Conservation (phyloP, 1,139 yeast species). For the Yamadazyma taylorii region DNA sequence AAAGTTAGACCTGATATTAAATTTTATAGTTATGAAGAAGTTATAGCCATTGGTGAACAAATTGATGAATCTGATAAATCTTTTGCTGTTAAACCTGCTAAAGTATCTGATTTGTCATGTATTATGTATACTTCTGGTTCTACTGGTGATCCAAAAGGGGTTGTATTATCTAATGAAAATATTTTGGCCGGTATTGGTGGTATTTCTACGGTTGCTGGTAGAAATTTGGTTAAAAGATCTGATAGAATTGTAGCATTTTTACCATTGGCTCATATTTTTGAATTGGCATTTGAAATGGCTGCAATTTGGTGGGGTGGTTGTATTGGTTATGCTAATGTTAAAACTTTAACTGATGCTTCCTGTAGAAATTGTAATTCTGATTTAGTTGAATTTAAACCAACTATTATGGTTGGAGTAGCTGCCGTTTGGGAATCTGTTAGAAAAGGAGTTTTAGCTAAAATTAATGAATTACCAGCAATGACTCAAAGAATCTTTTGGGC, state of each 20-base stretch:
- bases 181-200: slow-evolving; percentile 86
- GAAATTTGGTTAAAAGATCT: slow-evolving; percentile 46
- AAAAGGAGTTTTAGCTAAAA: slow-evolving; percentile 84
- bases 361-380: slow-evolving; percentile 87
- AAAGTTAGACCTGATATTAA: slow-evolving; percentile 75
- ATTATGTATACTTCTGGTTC: slow-evolving; percentile 99
- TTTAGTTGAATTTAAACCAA: slow-evolving; percentile 82
- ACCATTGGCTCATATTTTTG: slow-evolving; percentile 96
- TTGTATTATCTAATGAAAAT: slow-evolving; percentile 75
- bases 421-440: slow-evolving; percentile 98
- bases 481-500: slow-evolving; percentile 88
- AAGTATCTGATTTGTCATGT: slow-evolving; percentile 71
- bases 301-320: slow-evolving; percentile 87
- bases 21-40: slow-evolving; percentile 65
- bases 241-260: slow-evolving; percentile 85
- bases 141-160: slow-evolving; percentile 98
- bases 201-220: slow-evolving; percentile 62
- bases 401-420: slow-evolving; percentile 97
- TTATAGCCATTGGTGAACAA: slow-evolving; percentile 60
- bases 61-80: slow-evolving; percentile 19
- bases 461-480: slow-evolving; percentile 62
- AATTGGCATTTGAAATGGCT: slow-evolving; percentile 80
- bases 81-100: slow-evolving; percentile 20
- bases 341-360: slow-evolving; percentile 82
- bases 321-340: slow-evolving; percentile 89